Evolutionary conservation across 2,329 filamentous ascomycete species (phyloP).

Genomic region (Zasmidium citrigriseum): DNA sequence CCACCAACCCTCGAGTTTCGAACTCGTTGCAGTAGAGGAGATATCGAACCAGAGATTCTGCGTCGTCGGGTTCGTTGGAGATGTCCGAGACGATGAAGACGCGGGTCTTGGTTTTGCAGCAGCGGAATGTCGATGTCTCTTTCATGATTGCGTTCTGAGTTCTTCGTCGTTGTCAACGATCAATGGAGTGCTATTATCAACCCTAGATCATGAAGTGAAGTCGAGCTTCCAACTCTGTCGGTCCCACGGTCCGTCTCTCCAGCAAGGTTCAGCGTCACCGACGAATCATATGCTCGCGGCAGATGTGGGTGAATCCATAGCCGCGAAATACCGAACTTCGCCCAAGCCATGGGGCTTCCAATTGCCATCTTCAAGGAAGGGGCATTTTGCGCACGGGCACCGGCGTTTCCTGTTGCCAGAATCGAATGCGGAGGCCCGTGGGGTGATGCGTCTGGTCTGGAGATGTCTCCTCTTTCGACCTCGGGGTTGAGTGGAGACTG

Average conservation of each 20-base stretch:
- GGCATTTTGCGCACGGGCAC: no score
- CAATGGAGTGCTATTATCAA: neutral
- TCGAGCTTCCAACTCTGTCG: no score
- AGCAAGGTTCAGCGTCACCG: neutral
- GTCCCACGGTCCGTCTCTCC: neutral
- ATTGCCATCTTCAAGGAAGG: no score
- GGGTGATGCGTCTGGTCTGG: no score
- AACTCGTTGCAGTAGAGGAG: slow-evolving; percentile 18
- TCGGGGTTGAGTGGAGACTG: no score
- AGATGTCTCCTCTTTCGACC: no score
- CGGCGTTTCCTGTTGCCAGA: no score
- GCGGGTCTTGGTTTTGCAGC: slow-evolving; percentile 9
- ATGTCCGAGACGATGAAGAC: slow-evolving; percentile 27
- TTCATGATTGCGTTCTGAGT: neutral
- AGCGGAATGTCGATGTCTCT: neutral
- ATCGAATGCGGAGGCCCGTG: no score
- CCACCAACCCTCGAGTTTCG: slow-evolving; percentile 15
- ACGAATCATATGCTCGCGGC: neutral
- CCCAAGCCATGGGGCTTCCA: neutral
- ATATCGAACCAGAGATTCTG: slow-evolving; percentile 26
- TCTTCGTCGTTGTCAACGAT: neutral
- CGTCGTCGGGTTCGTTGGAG: slow-evolving; percentile 31
- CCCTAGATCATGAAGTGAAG: no score
- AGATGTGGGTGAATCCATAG: neutral
- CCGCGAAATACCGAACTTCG: neutral